Evolutionary conservation across 2,329 filamentous ascomycete species (phyloP).

Genomic region (Colletotrichum sojae): DNA sequence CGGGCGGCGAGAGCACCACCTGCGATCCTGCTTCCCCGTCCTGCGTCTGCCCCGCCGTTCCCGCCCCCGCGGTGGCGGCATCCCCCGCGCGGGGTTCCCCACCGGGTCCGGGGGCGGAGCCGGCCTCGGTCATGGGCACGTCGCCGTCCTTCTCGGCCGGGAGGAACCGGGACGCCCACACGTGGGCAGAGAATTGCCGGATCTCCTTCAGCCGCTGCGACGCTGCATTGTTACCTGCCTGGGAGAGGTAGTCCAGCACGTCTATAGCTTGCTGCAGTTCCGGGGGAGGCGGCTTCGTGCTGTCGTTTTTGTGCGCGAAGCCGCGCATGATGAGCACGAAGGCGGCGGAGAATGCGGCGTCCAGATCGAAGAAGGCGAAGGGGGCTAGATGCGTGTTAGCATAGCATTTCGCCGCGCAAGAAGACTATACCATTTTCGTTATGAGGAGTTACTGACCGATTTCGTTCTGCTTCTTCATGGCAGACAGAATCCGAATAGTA

Average conservation of each 20-base stretch:
- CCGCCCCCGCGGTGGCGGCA: not conserved
- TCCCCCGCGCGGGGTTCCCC: conserved; percentile 15
- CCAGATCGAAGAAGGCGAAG: conserved; percentile 48
- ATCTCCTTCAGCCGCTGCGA: conserved; percentile 45
- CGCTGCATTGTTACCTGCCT: conserved; percentile 46
- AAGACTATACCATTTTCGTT: too few relatives aligned
- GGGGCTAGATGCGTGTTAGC: conserved; percentile 32
- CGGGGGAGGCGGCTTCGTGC: conserved; percentile 44
- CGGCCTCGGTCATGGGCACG: conserved; percentile 41
- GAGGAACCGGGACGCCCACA: conserved; percentile 45
- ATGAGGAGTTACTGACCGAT: conserved; percentile 38
- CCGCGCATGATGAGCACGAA: conserved; percentile 48
- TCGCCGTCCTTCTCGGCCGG: conserved; percentile 36
- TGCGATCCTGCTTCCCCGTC: conserved; percentile 21
- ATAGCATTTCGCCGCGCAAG: not conserved
- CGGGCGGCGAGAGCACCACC: conserved; percentile 26
- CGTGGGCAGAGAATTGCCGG: conserved; percentile 46
- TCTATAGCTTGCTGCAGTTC: conserved; percentile 44
- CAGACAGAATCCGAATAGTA: conserved; percentile 45
- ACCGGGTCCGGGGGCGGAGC: conserved; percentile 5
- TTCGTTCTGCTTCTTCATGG: conserved; percentile 43
- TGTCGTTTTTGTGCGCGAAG: conserved; percentile 43
- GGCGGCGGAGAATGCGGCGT: conserved; percentile 48
- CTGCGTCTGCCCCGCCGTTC: conserved; percentile 5
- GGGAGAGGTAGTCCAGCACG: conserved; percentile 44